A percentile compares a stretch with the other conserved stretches of the same genome.
Conservation (phyloP, 129 eudicot genomes). For the Dittrichia graveolens region DNA sequence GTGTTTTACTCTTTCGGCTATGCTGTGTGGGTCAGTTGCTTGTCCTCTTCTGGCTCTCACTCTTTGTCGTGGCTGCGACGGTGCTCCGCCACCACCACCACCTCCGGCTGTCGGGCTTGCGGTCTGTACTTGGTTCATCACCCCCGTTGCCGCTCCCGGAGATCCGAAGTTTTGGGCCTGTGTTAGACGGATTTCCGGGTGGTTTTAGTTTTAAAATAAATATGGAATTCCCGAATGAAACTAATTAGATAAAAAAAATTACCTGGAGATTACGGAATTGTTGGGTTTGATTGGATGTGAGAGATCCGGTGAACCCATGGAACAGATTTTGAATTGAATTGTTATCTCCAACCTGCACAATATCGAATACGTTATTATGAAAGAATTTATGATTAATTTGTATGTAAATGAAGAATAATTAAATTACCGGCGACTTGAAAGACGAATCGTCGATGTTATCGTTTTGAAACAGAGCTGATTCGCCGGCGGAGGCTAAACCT, state of each 20-base stretch:
- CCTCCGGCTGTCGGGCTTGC: conserved; percentile 38
- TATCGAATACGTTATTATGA: conserved; percentile 5
- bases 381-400: background rate
- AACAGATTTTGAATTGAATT: conserved; percentile 63
- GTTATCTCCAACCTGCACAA: conserved; percentile 51
- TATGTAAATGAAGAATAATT: background rate
- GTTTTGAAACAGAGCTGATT: conserved; percentile 31
- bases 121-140: conserved; percentile 43
- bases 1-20: conserved; percentile 70
- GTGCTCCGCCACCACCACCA: conserved; percentile 52
- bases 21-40: conserved; percentile 90
- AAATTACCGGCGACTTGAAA: conserved; percentile 44
- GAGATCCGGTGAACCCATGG: conserved; percentile 63
- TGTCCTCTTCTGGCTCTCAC: conserved; percentile 90
- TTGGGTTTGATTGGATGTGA: conserved; percentile 55
- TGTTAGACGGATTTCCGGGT: background rate
- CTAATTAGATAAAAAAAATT: background rate
- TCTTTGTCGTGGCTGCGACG: conserved; percentile 78
- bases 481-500: no score
- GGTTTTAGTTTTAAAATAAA: background rate
- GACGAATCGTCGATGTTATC: conserved; percentile 32
- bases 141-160: conserved; percentile 40
- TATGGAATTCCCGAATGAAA: background rate
- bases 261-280: conserved; percentile 63
- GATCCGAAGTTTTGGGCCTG: conserved; percentile 62